Base-by-base conservation (phyloP, 169 alveolate species). In the Cryptosporidium xiaoi region DNA sequence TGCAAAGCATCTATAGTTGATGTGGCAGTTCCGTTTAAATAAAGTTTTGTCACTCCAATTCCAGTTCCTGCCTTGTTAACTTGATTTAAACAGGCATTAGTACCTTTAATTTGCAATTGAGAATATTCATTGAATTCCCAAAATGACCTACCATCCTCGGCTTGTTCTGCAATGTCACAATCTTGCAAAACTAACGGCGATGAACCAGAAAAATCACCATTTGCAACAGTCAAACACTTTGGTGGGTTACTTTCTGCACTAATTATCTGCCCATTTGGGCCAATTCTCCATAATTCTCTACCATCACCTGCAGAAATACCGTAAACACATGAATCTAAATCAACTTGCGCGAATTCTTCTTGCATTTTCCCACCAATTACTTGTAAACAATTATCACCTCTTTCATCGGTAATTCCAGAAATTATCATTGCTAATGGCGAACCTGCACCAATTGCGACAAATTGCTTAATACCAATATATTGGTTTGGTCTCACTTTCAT, bases 361-460 rank as follows among this genome's bases (percentile, higher is more conserved):
- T 71, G 84, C 27, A 71, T 65, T 58, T 24, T 71, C 12, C 84
- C 84, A 31, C 84, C 69, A 56, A 58, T 20, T 20, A 71, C 94
- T 69, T 95, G 97, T 65, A 95, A 90, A 53, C 98, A 95, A 94
- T 93, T 93, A 33, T 95, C 97, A 12, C 96, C 96, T 24, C 85
- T 91, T 18, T 94, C 93, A 64, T 94, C 94, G 24, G 97, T 93
- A 8, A 95, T 92, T 51, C 98, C 98, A 18, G 96, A 92, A 34
- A 94, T 69, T 12, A 95, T 83, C 93, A 95, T 90, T 51, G 95
- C 90, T 65, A 94, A 66, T 8, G 97, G 98, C 69, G 92, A 83
- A 3, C 98, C 98, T 4, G 95, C 91, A 6, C 97, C 98, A 51
- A 94, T 90, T 7, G 95, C 91, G 68, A 93, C 93, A 10, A 95